Evolutionary conservation across 306 rosid genomes (phyloP).

Genomic region (Medicago lupulina): DNA sequence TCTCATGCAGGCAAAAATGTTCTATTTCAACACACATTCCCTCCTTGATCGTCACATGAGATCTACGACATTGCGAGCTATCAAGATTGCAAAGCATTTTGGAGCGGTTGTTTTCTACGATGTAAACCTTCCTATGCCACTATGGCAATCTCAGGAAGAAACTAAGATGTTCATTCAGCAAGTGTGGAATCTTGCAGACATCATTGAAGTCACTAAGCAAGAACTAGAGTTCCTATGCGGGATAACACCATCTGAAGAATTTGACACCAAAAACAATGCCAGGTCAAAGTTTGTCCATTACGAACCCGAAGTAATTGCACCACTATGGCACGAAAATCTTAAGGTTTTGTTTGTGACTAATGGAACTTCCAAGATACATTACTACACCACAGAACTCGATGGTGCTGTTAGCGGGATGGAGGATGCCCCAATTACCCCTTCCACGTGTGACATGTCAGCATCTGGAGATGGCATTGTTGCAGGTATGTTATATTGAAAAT

Average conservation of each 20-base stretch:
- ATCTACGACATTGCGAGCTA: conserved; percentile 79
- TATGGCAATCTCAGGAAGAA: conserved; percentile 89
- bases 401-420: conserved; percentile 90
- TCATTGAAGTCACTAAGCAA: conserved; percentile 96
- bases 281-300: conserved; percentile 83
- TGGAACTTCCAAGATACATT: conserved; percentile 96
- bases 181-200: conserved; percentile 87
- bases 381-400: conserved; percentile 75
- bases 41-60: conserved; percentile 91
- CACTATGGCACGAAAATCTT: conserved; percentile 88
- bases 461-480: conserved; percentile 96
- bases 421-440: conserved; percentile 84
- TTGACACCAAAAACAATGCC: conserved; percentile 79
- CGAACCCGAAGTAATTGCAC: conserved; percentile 63
- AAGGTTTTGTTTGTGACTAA: conserved; percentile 93
- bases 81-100: conserved; percentile 71
- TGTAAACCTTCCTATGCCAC: conserved; percentile 87
- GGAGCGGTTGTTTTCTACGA: conserved; percentile 88
- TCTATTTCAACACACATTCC: conserved; percentile 87
- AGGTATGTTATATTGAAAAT: conserved; percentile 57
- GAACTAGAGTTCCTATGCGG: conserved; percentile 93
- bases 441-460: conserved; percentile 86
- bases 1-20: conserved; percentile 88
- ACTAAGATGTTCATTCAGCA: conserved; percentile 66
- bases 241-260: conserved; percentile 80